These are phyloP conservation scores for Globisporangium uncinulatum DNA, from an alignment of 352 stramenopile genomes.

Conservation along the genomic window DNA sequence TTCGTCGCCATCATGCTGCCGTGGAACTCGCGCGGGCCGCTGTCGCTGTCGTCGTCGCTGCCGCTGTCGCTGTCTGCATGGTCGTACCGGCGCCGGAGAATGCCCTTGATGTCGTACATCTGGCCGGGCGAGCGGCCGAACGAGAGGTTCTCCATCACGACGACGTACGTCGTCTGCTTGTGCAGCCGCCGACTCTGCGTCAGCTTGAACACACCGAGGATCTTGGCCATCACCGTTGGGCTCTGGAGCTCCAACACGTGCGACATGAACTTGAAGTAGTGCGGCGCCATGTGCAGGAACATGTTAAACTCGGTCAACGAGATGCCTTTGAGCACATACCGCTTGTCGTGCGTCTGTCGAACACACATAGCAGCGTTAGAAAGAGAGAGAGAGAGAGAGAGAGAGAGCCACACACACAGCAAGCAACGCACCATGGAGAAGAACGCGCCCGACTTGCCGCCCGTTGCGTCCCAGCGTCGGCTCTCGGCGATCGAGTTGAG, in stretches of 20 bases:
- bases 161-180: slow-evolving; percentile 77
- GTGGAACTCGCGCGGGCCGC: slow-evolving; percentile 12
- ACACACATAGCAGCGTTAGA: slow-evolving; percentile 2
- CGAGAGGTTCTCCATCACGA: slow-evolving; percentile 85
- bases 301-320: slow-evolving; percentile 87
- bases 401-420: neutral
- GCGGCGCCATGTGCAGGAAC: slow-evolving; percentile 85
- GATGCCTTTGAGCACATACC: slow-evolving; percentile 83
- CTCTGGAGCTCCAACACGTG: slow-evolving; percentile 47
- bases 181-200: slow-evolving; percentile 50
- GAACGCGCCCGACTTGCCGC: slow-evolving; percentile 81
- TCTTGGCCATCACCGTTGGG: slow-evolving; percentile 78
- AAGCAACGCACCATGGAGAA: slow-evolving; percentile 66
- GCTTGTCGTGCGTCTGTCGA: slow-evolving; percentile 70
- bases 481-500: slow-evolving; percentile 81
- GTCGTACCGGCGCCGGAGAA: slow-evolving; percentile 67
- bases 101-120: slow-evolving; percentile 87
- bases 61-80: slow-evolving; percentile 28
- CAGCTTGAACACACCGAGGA: slow-evolving; percentile 79
- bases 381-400: neutral
- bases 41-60: slow-evolving; percentile 28
- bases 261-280: slow-evolving; percentile 86
- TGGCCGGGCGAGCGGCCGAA: slow-evolving; percentile 73
- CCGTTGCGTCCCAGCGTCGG: slow-evolving; percentile 66
- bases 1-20: slow-evolving; percentile 30